phyloP scores from a whole-genome alignment of 2,329 filamentous ascomycete species.

The Xylaria sp. region DNA sequence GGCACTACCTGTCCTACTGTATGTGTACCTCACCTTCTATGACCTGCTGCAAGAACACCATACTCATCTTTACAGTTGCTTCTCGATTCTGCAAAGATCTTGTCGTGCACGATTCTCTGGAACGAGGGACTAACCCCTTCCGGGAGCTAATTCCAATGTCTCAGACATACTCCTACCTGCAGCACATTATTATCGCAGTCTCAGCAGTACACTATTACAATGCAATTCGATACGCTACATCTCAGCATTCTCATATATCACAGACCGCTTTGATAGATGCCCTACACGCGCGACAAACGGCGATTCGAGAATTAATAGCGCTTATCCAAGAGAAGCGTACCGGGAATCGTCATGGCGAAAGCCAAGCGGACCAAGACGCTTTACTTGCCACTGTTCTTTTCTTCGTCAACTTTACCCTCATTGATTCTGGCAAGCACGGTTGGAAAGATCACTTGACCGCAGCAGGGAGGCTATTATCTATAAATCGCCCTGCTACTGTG shows the following conservation, averaged over 20 bases:
- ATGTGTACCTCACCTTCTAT: slow-evolving; percentile 43
- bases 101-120: slow-evolving; percentile 59
- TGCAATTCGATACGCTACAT: slow-evolving; percentile 52
- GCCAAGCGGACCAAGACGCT: slow-evolving; percentile 58
- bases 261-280: slow-evolving; percentile 59
- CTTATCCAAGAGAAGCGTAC: slow-evolving; percentile 50
- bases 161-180: slow-evolving; percentile 57
- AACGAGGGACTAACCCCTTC: slow-evolving; percentile 58
- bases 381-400: slow-evolving; percentile 62
- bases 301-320: slow-evolving; percentile 56
- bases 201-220: slow-evolving; percentile 63
- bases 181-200: slow-evolving; percentile 61
- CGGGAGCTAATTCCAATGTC: slow-evolving; percentile 61
- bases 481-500: slow-evolving; percentile 21
- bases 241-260: slow-evolving; percentile 34
- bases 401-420: slow-evolving; percentile 63
- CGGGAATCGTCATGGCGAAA: slow-evolving; percentile 37
- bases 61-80: slow-evolving; percentile 40
- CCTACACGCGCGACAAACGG: slow-evolving; percentile 59
- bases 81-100: slow-evolving; percentile 63
- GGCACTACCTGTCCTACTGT: slow-evolving; percentile 65
- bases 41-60: background rate
- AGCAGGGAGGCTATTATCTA: slow-evolving; percentile 55
- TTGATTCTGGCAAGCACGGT: slow-evolving; percentile 58
- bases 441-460: slow-evolving; percentile 62